A percentile compares a stretch with the other conserved stretches of the same genome.
Conservation (phyloP, 2,329 filamentous ascomycete species). For the Aspergillus sp. region DNA sequence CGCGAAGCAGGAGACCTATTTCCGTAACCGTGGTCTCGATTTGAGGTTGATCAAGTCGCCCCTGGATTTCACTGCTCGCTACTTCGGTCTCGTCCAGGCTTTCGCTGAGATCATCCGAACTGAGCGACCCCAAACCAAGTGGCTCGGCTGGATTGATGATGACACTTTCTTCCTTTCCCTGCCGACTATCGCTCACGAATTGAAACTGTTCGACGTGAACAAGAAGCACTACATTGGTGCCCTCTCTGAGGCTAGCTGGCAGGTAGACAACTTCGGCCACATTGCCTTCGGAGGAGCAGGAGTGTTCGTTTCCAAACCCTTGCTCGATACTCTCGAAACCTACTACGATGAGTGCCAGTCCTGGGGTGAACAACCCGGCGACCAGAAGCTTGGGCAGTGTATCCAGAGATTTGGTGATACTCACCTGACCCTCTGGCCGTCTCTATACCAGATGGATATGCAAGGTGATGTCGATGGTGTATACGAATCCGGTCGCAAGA, state of each 20-base stretch:
- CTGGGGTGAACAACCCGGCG: no score
- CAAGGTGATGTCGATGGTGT: no score
- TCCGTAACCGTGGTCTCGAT: constrained; percentile 43
- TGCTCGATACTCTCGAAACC: no score
- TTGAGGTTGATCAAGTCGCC: constrained; percentile 41
- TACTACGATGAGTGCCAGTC: no score
- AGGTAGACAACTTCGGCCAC: constrained; percentile 38
- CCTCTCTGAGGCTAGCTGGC: constrained; percentile 44
- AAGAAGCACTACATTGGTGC: constrained; percentile 46
- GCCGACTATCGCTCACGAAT: constrained; percentile 36
- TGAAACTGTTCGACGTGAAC: constrained; percentile 40
- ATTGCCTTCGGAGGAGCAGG: no score
- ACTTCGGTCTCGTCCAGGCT: constrained; percentile 44
- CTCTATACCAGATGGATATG: no score
- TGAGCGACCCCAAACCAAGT: constrained; percentile 40
- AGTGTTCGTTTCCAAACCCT: no score
- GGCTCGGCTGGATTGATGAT: constrained; percentile 46
- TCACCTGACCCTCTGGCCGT: no score
- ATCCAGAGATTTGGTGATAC: no score
- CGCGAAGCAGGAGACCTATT: constrained; percentile 40
- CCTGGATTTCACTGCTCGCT: constrained; percentile 43
- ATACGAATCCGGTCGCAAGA: no score
- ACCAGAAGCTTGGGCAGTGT: no score
- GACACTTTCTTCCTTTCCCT: constrained; percentile 46
- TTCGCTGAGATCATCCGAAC: constrained; percentile 40